These are phyloP conservation scores for Vaccinium darrowii DNA, from an alignment of 148 eudicot species.

Conservation along the genomic window DNA sequence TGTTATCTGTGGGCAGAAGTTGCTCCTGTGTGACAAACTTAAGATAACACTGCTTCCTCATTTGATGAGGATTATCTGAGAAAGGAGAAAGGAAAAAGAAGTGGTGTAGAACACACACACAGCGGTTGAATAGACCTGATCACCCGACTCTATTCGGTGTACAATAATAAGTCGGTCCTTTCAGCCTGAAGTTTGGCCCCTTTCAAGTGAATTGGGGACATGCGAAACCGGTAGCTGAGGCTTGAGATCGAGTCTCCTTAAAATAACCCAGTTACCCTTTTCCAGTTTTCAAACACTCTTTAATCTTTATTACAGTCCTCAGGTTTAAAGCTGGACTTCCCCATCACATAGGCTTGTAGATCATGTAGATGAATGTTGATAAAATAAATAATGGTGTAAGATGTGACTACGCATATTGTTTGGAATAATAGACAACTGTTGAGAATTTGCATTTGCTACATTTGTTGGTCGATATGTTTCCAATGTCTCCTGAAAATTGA, in stretches of 20 bases:
- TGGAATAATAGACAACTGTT: no score
- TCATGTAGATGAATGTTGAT: neutral
- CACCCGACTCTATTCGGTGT: neutral
- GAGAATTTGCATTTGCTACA: no score
- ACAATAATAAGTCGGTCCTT: neutral
- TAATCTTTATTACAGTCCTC: neutral
- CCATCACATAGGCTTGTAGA: neutral
- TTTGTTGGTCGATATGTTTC: no score
- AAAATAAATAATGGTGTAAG: neutral
- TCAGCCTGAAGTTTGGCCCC: neutral
- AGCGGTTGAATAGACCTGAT: no score
- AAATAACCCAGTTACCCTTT: no score
- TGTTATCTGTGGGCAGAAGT: neutral
- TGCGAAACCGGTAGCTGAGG: neutral
- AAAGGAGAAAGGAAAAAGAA: neutral
- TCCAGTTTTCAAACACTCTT: neutral
- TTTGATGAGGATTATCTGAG: neutral
- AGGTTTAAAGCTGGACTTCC: neutral
- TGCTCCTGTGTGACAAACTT: neutral
- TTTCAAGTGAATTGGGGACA: neutral
- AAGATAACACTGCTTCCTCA: neutral
- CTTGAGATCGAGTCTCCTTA: slow-evolving; percentile 20
- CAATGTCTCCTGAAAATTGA: no score
- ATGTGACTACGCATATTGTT: neutral
- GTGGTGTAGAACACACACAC: neutral